phyloP scores from a whole-genome alignment of 1,284 basidiomycete genomes.

The Coniferiporia sulphurascens region DNA sequence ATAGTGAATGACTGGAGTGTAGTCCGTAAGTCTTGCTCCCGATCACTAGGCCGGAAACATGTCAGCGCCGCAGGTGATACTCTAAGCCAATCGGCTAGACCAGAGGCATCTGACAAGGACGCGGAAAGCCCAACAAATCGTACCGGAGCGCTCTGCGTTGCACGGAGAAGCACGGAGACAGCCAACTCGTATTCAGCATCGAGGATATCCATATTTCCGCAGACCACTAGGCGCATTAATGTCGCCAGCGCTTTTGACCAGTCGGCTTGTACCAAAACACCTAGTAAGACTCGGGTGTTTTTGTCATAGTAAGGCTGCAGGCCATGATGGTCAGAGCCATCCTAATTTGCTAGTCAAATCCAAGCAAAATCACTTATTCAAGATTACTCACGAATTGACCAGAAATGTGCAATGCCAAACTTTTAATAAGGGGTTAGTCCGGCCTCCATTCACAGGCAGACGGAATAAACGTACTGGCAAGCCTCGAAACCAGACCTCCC shows the following conservation, averaged over 20 bases:
- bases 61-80: conserved; percentile 64
- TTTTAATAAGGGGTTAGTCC: conserved; percentile 23
- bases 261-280: conserved; percentile 33
- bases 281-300: conserved; percentile 46
- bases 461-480: conserved; percentile 44
- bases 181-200: conserved; percentile 82
- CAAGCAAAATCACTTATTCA: not conserved
- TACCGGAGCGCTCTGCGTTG: conserved; percentile 53
- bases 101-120: conserved; percentile 77
- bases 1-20: conserved; percentile 80
- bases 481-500: conserved; percentile 57
- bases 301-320: conserved; percentile 76
- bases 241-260: conserved; percentile 31
- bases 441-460: not conserved
- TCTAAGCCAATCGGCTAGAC: conserved; percentile 82
- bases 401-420: conserved; percentile 79
- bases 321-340: conserved; percentile 77
- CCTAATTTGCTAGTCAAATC: conserved; percentile 27
- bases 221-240: conserved; percentile 68
- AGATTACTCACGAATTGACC: conserved; percentile 61
- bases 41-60: conserved; percentile 79
- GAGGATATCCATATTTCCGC: conserved; percentile 86
- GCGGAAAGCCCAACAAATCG: conserved; percentile 78
- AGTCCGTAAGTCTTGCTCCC: conserved; percentile 75
- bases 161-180: conserved; percentile 63